phyloP scores from a whole-genome alignment of 2,329 filamentous ascomycete species.

The Penicillium concentricum region DNA sequence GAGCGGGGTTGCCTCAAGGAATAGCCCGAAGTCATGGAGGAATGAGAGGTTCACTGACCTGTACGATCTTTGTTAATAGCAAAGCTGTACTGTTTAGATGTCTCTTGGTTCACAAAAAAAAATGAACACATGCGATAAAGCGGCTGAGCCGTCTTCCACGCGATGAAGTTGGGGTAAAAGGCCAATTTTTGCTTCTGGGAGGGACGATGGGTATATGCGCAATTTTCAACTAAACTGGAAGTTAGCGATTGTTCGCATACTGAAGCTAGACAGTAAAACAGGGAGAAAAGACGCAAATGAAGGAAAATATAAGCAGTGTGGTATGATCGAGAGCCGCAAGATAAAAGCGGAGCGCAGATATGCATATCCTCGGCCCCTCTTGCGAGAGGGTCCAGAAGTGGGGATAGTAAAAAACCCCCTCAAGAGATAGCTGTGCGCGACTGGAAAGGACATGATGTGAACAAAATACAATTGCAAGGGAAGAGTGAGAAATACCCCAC shows the following conservation, averaged over 20 bases:
- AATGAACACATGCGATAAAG: slow-evolving; percentile 14
- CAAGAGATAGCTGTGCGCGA: background rate
- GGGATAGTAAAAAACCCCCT: background rate
- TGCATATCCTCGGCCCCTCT: slow-evolving; percentile 6
- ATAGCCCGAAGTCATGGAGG: background rate
- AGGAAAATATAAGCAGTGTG: background rate
- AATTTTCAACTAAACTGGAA: slow-evolving; percentile 14
- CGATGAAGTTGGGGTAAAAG: slow-evolving; percentile 1
- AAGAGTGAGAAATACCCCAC: background rate
- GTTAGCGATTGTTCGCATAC: background rate
- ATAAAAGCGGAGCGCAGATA: slow-evolving; percentile 4
- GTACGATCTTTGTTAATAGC: slow-evolving; percentile 3
- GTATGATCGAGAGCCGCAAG: slow-evolving; percentile 1
- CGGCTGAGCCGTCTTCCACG: slow-evolving; percentile 20
- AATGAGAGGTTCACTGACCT: slow-evolving; percentile 9
- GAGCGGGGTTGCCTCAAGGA: slow-evolving; percentile 2
- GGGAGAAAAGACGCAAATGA: background rate
- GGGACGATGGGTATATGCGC: slow-evolving; percentile 7
- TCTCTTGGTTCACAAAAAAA: background rate
- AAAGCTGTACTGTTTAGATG: slow-evolving; percentile 7
- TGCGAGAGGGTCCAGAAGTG: background rate
- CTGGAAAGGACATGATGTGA: background rate
- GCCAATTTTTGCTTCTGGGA: slow-evolving; percentile 9
- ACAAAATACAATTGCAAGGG: background rate
- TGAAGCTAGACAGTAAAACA: background rate